These are phyloP conservation scores for Metarhizium brunneum DNA, from an alignment of 2,329 filamentous ascomycete species.

Conservation along the genomic window DNA sequence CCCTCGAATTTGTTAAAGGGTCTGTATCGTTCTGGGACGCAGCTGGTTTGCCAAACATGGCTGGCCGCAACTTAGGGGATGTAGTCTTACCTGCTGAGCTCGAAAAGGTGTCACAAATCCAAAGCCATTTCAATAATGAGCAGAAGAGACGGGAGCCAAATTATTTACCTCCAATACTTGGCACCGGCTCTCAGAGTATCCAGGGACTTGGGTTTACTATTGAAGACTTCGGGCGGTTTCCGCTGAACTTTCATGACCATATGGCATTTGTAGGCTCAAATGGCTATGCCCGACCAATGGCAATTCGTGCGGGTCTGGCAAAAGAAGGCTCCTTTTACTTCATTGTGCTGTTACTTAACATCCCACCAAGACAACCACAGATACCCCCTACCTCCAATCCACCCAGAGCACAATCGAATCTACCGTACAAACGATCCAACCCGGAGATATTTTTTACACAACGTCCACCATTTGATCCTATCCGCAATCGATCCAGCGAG, in stretches of 20 bases:
- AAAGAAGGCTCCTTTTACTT: slow-evolving; percentile 56
- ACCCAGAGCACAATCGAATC: slow-evolving; percentile 32
- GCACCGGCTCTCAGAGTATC: slow-evolving; percentile 44
- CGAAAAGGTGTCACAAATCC: slow-evolving; percentile 40
- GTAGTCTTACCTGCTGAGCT: slow-evolving; percentile 42
- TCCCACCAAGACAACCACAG: slow-evolving; percentile 29
- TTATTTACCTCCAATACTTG: slow-evolving; percentile 55
- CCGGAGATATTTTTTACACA: slow-evolving; percentile 29
- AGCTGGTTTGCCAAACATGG: slow-evolving; percentile 37
- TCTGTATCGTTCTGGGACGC: slow-evolving; percentile 47
- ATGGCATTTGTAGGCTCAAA: slow-evolving; percentile 44
- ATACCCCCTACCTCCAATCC: slow-evolving; percentile 35
- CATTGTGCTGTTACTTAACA: slow-evolving; percentile 40
- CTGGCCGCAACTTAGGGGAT: slow-evolving; percentile 43
- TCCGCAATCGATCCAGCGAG: slow-evolving; percentile 31
- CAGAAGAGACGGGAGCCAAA: slow-evolving; percentile 49
- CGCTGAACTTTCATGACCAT: slow-evolving; percentile 44
- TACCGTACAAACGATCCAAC: slow-evolving; percentile 24
- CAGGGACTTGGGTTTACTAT: slow-evolving; percentile 42
- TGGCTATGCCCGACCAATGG: slow-evolving; percentile 39
- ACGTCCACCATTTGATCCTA: slow-evolving; percentile 38
- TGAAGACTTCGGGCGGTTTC: slow-evolving; percentile 43
- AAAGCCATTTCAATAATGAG: slow-evolving; percentile 46
- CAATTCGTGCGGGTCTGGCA: slow-evolving; percentile 45
- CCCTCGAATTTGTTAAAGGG: slow-evolving; percentile 47